phyloP scores from a whole-genome alignment of 129 eudicot species.

The Helichrysum umbraculigerum region DNA sequence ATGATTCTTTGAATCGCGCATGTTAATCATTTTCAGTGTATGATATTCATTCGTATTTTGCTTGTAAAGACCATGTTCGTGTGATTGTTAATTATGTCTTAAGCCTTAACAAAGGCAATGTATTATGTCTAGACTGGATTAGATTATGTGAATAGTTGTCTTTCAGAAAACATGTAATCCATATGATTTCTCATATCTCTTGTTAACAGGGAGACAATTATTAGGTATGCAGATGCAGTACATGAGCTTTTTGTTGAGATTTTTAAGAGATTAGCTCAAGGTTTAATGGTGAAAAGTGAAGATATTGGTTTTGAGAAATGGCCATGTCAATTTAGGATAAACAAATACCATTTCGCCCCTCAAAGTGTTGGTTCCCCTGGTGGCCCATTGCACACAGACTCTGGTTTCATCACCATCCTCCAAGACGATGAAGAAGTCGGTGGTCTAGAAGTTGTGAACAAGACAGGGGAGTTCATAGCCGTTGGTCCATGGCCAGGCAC shows the following conservation, averaged over 20 bases:
- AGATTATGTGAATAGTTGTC: too few species aligned
- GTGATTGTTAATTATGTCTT: too few species aligned
- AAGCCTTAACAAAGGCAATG: too few species aligned
- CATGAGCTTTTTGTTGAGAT: constrained; percentile 45
- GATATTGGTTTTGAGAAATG: constrained; percentile 50
- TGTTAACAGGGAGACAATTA: constrained; percentile 51
- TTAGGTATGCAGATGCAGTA: constrained; percentile 62
- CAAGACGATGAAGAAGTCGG: constrained; percentile 85
- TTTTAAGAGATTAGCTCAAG: constrained; percentile 43
- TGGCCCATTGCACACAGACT: constrained; percentile 72
- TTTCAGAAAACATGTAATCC: too few species aligned
- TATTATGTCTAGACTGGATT: too few species aligned
- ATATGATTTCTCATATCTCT: background rate
- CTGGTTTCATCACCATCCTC: constrained; percentile 74
- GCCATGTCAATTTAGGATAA: constrained; percentile 79
- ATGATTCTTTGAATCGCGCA: too few species aligned
- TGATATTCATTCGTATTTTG: too few species aligned
- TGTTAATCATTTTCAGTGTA: too few species aligned
- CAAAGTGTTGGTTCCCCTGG: constrained; percentile 60
- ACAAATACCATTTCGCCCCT: constrained; percentile 65
- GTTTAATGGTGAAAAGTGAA: constrained; percentile 36
- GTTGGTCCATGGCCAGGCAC: constrained; percentile 71
- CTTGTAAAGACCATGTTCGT: too few species aligned
- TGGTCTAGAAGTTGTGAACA: constrained; percentile 84
- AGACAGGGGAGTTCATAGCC: constrained; percentile 46